These are phyloP conservation scores for Glycine latifolia DNA, from an alignment of 306 rosid species.

Conservation along the genomic window DNA sequence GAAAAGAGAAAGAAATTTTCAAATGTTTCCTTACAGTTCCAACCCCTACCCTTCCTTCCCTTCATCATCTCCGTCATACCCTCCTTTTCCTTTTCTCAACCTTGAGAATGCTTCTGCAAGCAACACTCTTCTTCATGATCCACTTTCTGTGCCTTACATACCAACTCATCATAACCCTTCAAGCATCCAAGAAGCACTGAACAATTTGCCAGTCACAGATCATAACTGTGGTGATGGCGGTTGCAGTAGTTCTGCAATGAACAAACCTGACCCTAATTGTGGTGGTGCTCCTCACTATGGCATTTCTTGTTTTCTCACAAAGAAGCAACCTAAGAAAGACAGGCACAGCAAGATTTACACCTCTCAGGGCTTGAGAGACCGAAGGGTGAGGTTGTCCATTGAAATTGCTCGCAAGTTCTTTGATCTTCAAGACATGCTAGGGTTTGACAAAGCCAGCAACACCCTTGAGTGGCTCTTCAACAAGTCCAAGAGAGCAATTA, in stretches of 20 bases:
- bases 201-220: constrained; percentile 47
- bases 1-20: constrained; percentile 6
- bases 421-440: constrained; percentile 96
- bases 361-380: constrained; percentile 86
- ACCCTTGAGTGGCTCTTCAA: constrained; percentile 94
- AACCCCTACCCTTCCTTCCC: constrained; percentile 61
- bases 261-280: constrained; percentile 35
- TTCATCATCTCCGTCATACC: constrained; percentile 45
- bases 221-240: constrained; percentile 28
- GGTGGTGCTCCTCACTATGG: constrained; percentile 32
- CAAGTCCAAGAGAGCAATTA: constrained; percentile 77
- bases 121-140: constrained; percentile 51
- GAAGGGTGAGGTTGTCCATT: constrained; percentile 87
- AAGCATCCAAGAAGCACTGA: constrained; percentile 46
- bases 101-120: constrained; percentile 47
- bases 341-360: constrained; percentile 96
- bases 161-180: constrained; percentile 39
- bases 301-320: constrained; percentile 46
- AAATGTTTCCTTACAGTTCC: constrained; percentile 66
- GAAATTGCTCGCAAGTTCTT: constrained; percentile 89
- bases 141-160: constrained; percentile 50
- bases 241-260: constrained; percentile 26
- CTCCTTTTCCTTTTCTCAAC: constrained; percentile 49
- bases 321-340: constrained; percentile 67
- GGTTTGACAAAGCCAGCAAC: constrained; percentile 92